Percentiles rank a stretch among this genome's conserved stretches.
Evolutionary conservation across 768 basidiomycete genomes (phyloP).

Genomic region (Calocera cornea): DNA sequence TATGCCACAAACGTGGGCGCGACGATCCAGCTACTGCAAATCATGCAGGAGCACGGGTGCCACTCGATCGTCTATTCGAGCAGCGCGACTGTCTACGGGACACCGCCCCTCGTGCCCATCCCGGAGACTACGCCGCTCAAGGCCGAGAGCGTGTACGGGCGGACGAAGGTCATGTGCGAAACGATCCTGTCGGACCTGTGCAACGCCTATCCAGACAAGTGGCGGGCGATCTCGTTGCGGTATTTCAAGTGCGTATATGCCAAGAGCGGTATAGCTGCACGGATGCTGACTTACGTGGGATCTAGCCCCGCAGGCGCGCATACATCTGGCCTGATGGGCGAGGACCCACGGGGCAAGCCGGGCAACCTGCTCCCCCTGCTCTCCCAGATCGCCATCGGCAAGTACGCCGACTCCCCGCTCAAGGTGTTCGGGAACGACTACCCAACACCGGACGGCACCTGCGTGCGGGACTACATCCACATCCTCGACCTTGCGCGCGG

Average conservation of each 20-base stretch:
- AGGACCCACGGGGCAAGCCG: conserved; percentile 90
- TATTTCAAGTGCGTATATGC: conserved; percentile 79
- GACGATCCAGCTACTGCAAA: conserved; percentile 70
- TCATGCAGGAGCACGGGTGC: conserved; percentile 75
- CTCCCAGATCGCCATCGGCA: conserved; percentile 87
- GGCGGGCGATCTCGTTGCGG: conserved; percentile 75
- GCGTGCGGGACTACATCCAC: conserved; percentile 91
- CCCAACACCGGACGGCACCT: conserved; percentile 94
- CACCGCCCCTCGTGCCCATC: conserved; percentile 81
- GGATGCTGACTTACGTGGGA: background rate
- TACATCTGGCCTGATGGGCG: conserved; percentile 86
- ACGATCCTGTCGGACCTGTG: conserved; percentile 79
- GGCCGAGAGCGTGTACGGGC: conserved; percentile 87
- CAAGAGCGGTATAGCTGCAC: background rate
- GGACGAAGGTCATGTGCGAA: conserved; percentile 93
- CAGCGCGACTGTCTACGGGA: conserved; percentile 96
- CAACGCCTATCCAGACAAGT: conserved; percentile 53
- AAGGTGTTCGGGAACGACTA: conserved; percentile 97
- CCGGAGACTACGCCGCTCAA: conserved; percentile 78
- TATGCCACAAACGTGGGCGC: conserved; percentile 90
- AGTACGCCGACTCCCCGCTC: conserved; percentile 43
- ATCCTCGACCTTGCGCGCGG: conserved; percentile 91
- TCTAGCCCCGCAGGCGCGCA: conserved; percentile 92
- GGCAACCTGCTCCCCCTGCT: conserved; percentile 88
- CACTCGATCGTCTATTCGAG: conserved; percentile 90